Conservation (phyloP, 257 asterid genomes). For the Asclepias syriaca region DNA sequence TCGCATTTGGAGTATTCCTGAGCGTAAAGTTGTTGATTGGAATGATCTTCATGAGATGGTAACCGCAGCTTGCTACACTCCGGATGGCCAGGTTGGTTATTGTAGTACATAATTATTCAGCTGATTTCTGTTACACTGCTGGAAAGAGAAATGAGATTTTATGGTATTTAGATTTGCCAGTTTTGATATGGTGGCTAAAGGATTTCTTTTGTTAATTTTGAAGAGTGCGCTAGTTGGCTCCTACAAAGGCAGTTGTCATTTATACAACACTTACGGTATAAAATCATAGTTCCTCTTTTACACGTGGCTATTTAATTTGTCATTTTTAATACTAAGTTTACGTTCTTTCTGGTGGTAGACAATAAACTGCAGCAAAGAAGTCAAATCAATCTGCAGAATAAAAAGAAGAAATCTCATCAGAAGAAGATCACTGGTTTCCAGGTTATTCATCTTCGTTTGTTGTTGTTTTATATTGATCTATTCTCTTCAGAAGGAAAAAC, state of each 20-base stretch:
- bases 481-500: neutral
- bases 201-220: conserved; percentile 22
- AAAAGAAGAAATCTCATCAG: conserved; percentile 83
- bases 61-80: conserved; percentile 98
- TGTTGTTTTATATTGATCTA: neutral
- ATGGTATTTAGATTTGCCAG: conserved; percentile 12
- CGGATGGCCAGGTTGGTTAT: conserved; percentile 88
- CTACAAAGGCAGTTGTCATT: conserved; percentile 90
- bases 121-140: conserved; percentile 19
- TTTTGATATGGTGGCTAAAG: conserved; percentile 2
- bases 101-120: conserved; percentile 7
- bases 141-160: conserved; percentile 6
- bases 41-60: conserved; percentile 98
- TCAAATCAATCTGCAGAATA: conserved; percentile 80
- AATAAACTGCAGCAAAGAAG: conserved; percentile 70
- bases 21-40: conserved; percentile 95
- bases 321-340: conserved; percentile 9
- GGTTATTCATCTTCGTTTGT: conserved; percentile 35
- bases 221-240: conserved; percentile 97
- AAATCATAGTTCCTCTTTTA: conserved; percentile 12
- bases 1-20: conserved; percentile 99
- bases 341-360: conserved; percentile 37
- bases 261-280: conserved; percentile 77
- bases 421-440: conserved; percentile 99
- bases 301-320: conserved; percentile 14